Conservation (phyloP, 1,284 basidiomycete genomes). For the Peniophora sp. region DNA sequence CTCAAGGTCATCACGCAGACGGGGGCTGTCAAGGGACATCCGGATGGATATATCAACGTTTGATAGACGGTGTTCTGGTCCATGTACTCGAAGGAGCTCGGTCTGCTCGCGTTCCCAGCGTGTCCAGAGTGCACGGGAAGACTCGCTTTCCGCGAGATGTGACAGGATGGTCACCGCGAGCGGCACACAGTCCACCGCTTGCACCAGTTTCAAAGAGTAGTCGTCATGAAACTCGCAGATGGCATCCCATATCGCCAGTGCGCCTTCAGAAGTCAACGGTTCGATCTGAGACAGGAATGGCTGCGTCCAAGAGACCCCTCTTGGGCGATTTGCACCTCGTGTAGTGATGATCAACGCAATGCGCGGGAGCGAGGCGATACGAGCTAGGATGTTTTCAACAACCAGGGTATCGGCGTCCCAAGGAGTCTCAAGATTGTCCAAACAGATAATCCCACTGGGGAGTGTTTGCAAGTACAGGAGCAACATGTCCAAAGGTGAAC, state of each 20-base stretch:
- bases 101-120: constrained; percentile 5
- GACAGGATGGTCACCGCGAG: constrained; percentile 9
- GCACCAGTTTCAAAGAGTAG: constrained; percentile 2
- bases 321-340: constrained; percentile 5
- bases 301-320: constrained; percentile 3
- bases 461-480: constrained; percentile 9
- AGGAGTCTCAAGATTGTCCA: constrained; percentile 28
- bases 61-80: not conserved
- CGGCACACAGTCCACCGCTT: constrained; percentile 7
- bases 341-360: constrained; percentile 6
- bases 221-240: constrained; percentile 3
- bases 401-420: constrained; percentile 16
- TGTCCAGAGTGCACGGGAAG: constrained; percentile 1
- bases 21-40: constrained; percentile 5
- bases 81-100: constrained; percentile 1
- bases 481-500: not conserved
- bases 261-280: constrained; percentile 2
- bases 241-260: constrained; percentile 3
- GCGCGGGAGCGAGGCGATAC: constrained; percentile 1
- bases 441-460: constrained; percentile 15
- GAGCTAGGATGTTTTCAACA: constrained; percentile 5
- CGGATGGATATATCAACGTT: constrained; percentile 8
- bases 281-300: constrained; percentile 2
- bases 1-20: constrained; percentile 2
- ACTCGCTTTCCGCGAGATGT: constrained; percentile 6